Base-by-base conservation (phyloP, 192 early-diverging fungal genomes). In the Haplosporangium gracile region DNA sequence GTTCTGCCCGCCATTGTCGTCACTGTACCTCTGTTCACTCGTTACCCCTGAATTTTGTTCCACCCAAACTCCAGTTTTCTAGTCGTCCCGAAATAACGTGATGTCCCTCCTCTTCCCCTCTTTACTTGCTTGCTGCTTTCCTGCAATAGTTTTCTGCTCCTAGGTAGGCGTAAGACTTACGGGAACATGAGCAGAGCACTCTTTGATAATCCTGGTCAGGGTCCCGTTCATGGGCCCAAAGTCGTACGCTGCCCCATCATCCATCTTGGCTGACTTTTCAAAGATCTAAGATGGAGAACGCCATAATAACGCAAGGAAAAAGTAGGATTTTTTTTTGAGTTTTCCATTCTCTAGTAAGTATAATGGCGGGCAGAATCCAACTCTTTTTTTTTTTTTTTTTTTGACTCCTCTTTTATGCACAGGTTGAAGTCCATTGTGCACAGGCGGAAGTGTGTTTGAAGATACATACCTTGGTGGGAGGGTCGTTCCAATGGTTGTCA, bases 401-500 rank as follows among this genome's bases (percentile, higher is more conserved):
- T 39, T 18, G 5, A 24, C 18, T 43, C 42, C 42, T 43, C 42
- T 43, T 43, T 11, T 43, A 11, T 43, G 42, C 42, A 43, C 42
- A n/a, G n/a, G 5, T 43, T 43, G 5, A n/a, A n/a, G n/a, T n/a
- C n/a, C n/a, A n/a, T n/a, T 36, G 36, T 36, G 36, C 2, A 36
- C 36, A 36, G 36, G 36, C 2, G 1, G 36, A 36, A 45, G 9
- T 13, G 43, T 11, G 13, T 32, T 24, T 40, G 20, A 40, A 9
- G 18, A 18, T 40, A 4, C 10, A 15, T 65, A 89, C 90, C 84
- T 88, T 83, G 38, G 81, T 89, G 24, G 90, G 90, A 32, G 90
- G 90, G 70, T 91, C 90, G 73, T 91, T 91, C 90, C 91, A 92
- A 79, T 92, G 91, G 63, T 89, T 82, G 5, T 85, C 89, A 79